Base-by-base conservation (phyloP, 345 rosid genomes). In the Populus pruinosa region DNA sequence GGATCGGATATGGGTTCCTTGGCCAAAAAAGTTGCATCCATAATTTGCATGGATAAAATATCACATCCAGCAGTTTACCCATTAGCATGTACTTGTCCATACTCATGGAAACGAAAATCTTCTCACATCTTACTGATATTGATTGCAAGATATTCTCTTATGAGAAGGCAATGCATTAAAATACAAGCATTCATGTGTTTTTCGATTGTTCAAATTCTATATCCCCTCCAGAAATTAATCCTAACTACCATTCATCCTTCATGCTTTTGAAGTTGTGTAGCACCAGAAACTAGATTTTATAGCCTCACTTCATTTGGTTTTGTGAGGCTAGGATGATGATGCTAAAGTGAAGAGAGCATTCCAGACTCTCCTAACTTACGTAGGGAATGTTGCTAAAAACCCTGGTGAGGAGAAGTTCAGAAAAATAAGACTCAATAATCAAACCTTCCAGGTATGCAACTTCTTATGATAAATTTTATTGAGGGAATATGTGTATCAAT, bases 311-410 rank as follows among this genome's bases (percentile, higher is more conserved):
- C 61, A 27, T 55, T 67, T 71, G 69, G 50, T 43, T 74, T 18
- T 68, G 23, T 82, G 79, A 72, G 25, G 74, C 39, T 80, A 93
- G 99, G 99, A 92, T 79, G 98, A 92, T 62, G 98, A 93, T 77
- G 93, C 89, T 76, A 96, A 90, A 85, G 97, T 91, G 85, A 92
- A 96, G 90, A 90, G 90, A 85, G 99, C 98, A 62, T 93, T 96
- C 81, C 96, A 93, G 83, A 96, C 99, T n/a, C 96, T 96, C 75
- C 87, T 93, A 74, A 91, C 97, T 33, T 96, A 93, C 83, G 72
- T 92, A 41, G 99, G 96, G 71, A 96, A 96, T 78, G 97, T 92
- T 31, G 96, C 90, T 67, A 93, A 87, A 87, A 96, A 85, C 81
- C 98, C 97, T 64, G 87, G 79, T 41, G 99, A 96, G 82, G 98